Evolutionary conservation across 257 asterid genomes (phyloP).

Genomic region (Leptodermis oblonga): DNA sequence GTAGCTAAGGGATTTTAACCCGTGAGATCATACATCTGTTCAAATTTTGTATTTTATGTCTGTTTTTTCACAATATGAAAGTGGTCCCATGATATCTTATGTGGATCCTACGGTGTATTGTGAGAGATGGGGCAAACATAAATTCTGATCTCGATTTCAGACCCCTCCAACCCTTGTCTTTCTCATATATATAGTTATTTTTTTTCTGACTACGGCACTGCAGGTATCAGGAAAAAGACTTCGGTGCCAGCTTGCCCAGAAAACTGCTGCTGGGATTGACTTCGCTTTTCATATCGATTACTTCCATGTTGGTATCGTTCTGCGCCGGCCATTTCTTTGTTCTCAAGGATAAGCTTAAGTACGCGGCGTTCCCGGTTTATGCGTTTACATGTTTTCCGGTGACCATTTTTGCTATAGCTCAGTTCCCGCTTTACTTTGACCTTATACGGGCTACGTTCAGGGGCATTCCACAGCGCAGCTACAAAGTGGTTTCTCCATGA

Average conservation of each 20-base stretch:
- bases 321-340: constrained; percentile 8
- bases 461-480: constrained; percentile 5
- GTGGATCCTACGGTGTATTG: too few species aligned
- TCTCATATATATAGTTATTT: too few species aligned
- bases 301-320: constrained; percentile 7
- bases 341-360: constrained; percentile 3
- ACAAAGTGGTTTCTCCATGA: not conserved
- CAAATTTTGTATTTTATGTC: too few species aligned
- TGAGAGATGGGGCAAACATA: too few species aligned
- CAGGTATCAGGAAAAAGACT: not conserved
- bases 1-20: too few species aligned
- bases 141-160: too few species aligned
- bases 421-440: constrained; percentile 10
- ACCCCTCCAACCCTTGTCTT: too few species aligned
- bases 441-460: constrained; percentile 6
- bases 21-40: too few species aligned
- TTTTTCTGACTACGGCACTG: too few species aligned
- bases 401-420: not conserved
- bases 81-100: too few species aligned
- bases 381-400: constrained; percentile 3
- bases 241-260: not conserved
- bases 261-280: constrained; percentile 7
- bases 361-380: not conserved
- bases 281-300: constrained; percentile 1
- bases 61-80: too few species aligned